phyloP scores from a whole-genome alignment of 345 rosid species.

The Laguncularia racemosa region DNA sequence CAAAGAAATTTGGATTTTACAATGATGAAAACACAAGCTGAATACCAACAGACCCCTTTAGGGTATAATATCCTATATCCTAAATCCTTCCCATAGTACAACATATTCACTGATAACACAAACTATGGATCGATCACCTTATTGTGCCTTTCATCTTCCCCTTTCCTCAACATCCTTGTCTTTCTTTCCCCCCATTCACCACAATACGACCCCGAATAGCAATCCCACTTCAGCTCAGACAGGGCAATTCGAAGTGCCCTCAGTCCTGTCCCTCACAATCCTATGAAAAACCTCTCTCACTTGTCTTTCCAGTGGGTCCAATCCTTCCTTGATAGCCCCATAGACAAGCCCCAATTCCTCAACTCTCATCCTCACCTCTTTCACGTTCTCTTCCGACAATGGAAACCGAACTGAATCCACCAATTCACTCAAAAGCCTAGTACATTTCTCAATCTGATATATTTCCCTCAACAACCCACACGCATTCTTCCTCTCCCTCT shows the following conservation, averaged over 20 bases:
- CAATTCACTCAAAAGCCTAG: constrained; percentile 54
- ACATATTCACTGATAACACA: too few species aligned
- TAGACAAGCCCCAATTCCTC: constrained; percentile 49
- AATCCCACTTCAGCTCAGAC: not conserved
- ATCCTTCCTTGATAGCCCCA: constrained; percentile 47
- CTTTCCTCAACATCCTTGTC: too few species aligned
- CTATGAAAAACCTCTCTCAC: constrained; percentile 74
- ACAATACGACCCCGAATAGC: too few species aligned
- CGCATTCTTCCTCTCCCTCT: constrained; percentile 63
- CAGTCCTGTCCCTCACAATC: constrained; percentile 77
- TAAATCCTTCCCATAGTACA: too few species aligned
- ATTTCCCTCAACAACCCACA: constrained; percentile 82
- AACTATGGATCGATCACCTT: too few species aligned
- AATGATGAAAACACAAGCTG: too few species aligned
- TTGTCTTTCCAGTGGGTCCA: constrained; percentile 78
- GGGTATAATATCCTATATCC: too few species aligned
- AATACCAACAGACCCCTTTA: too few species aligned
- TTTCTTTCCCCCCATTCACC: too few species aligned
- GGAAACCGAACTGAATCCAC: constrained; percentile 71
- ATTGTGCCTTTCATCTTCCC: too few species aligned
- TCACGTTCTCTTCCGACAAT: constrained; percentile 43
- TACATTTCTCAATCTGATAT: constrained; percentile 54
- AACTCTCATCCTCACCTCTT: constrained; percentile 62
- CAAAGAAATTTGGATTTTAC: too few species aligned
- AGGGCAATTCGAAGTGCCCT: constrained; percentile 32